phyloP scores from a whole-genome alignment of 129 eudicot genomes.

The Ambrosia artemisiifolia region DNA sequence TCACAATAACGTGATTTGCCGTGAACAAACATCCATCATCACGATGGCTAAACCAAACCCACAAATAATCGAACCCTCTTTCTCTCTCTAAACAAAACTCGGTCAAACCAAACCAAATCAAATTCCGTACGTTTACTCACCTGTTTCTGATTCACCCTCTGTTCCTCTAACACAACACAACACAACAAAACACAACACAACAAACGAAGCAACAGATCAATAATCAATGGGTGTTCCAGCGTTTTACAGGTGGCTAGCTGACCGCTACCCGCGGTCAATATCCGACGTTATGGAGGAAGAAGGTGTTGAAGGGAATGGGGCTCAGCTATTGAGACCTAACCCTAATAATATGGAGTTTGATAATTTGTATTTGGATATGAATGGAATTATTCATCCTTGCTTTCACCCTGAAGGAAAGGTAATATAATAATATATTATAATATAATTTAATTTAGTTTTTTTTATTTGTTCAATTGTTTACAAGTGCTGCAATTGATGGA shows the following conservation, averaged over 20 bases:
- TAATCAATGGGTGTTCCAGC: slow-evolving; percentile 90
- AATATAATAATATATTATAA: slow-evolving; percentile 22
- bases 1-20: slow-evolving; percentile 13
- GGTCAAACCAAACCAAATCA: slow-evolving; percentile 17
- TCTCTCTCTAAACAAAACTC: slow-evolving; percentile 4
- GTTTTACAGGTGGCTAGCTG: slow-evolving; percentile 94
- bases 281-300: slow-evolving; percentile 81
- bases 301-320: slow-evolving; percentile 41
- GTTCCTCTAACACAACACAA: neutral
- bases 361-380: slow-evolving; percentile 88
- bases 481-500: neutral
- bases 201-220: slow-evolving; percentile 5
- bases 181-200: neutral
- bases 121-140: slow-evolving; percentile 7
- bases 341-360: slow-evolving; percentile 86
- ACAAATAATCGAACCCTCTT: slow-evolving; percentile 15
- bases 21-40: slow-evolving; percentile 12
- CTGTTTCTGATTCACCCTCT: neutral
- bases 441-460: neutral
- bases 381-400: slow-evolving; percentile 95
- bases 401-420: slow-evolving; percentile 97
- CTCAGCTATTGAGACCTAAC: slow-evolving; percentile 65
- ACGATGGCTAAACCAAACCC: slow-evolving; percentile 19
- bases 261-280: slow-evolving; percentile 76
- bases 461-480: neutral